Conservation (phyloP, 495 filamentous ascomycete genomes). For the Aspergillus nanangensis region DNA sequence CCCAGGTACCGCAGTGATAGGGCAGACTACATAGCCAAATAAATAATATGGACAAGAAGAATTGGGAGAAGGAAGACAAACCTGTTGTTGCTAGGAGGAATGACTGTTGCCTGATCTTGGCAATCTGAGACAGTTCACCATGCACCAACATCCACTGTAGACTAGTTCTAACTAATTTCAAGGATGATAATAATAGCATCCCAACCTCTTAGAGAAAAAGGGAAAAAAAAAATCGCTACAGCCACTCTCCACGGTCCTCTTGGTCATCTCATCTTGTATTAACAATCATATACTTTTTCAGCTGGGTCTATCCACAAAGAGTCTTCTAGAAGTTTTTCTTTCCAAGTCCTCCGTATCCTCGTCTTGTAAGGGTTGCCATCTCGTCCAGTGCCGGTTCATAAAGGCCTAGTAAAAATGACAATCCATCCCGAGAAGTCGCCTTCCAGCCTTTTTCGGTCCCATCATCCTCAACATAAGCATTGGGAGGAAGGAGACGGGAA, state of each 20-base stretch:
- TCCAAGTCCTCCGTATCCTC: neutral
- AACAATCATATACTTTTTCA: slow-evolving; percentile 8
- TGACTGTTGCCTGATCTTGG: no score
- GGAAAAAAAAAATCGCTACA: neutral
- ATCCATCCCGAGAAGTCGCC: neutral
- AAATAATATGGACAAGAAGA: no score
- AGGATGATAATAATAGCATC: no score
- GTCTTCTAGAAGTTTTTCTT: slow-evolving; percentile 2
- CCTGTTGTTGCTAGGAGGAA: no score
- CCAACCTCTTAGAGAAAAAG: neutral
- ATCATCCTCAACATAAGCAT: neutral
- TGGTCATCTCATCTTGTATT: slow-evolving; percentile 3
- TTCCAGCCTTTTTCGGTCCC: neutral
- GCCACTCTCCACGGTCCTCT: neutral
- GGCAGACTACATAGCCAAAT: no score
- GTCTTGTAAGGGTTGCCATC: no score
- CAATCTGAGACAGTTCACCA: no score
- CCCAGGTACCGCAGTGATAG: no score
- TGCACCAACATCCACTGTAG: no score
- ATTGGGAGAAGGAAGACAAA: no score
- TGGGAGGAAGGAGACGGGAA: neutral
- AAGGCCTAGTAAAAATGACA: neutral
- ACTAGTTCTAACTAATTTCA: no score
- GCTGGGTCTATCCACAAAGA: slow-evolving; percentile 11
- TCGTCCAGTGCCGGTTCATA: no score